Percentiles rank a stretch among this genome's conserved stretches.
phyloP scores from a whole-genome alignment of 805 yeast species.

The Kregervanrija delftensis region DNA sequence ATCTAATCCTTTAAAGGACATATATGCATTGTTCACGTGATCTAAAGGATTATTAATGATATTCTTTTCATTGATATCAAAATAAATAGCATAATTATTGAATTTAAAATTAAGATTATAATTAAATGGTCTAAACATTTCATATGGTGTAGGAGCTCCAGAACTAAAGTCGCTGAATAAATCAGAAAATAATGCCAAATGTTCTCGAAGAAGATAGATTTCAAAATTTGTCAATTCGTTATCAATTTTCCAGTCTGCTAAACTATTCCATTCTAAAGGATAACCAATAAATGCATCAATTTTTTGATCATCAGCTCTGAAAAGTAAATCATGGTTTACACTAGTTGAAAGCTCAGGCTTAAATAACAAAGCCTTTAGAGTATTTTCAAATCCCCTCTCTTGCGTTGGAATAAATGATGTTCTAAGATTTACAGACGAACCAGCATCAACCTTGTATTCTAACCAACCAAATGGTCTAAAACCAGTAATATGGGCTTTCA shows the following conservation, averaged over 20 bases:
- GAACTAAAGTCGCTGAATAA: slow-evolving; percentile 68
- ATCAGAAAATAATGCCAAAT: slow-evolving; percentile 66
- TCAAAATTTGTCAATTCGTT: slow-evolving; percentile 46
- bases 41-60: slow-evolving; percentile 87
- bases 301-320: slow-evolving; percentile 52
- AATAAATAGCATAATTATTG: slow-evolving; percentile 46
- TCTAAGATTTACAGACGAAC: slow-evolving; percentile 40
- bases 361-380: slow-evolving; percentile 36
- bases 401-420: slow-evolving; percentile 47
- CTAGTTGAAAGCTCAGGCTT: slow-evolving; percentile 68
- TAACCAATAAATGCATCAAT: slow-evolving; percentile 53
- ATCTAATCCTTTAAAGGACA: slow-evolving; percentile 63
- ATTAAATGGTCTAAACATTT: slow-evolving; percentile 64
- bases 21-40: slow-evolving; percentile 67
- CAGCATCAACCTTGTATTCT: slow-evolving; percentile 55
- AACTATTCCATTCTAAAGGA: slow-evolving; percentile 82
- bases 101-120: slow-evolving; percentile 59
- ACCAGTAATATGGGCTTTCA: slow-evolving; percentile 8
- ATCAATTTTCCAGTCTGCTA: slow-evolving; percentile 59
- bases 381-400: slow-evolving; percentile 49
- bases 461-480: slow-evolving; percentile 87
- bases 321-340: slow-evolving; percentile 79
- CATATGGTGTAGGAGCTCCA: slow-evolving; percentile 68
- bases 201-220: slow-evolving; percentile 74
- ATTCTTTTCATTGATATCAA: slow-evolving; percentile 83